Conservation (phyloP, 108 stramenopile genomes). For the Parietichytrium sp. region DNA sequence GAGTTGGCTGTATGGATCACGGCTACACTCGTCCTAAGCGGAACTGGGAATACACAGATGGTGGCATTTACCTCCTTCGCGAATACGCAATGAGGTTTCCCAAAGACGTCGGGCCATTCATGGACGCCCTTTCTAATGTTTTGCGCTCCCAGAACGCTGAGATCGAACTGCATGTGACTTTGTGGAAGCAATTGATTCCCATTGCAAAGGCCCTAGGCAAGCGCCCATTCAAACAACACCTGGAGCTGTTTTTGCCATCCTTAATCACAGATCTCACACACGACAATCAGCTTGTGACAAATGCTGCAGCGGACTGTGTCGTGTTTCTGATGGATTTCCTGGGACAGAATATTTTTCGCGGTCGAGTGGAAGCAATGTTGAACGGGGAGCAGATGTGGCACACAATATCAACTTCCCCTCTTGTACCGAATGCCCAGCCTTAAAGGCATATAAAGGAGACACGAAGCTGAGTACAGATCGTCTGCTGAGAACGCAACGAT, state of each 20-base stretch:
- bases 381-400: constrained; percentile 3
- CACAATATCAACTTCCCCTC: not conserved
- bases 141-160: not conserved
- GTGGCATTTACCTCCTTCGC: constrained; percentile 79
- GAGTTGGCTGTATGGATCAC: constrained; percentile 78
- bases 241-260: constrained; percentile 45
- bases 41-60: constrained; percentile 93
- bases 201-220: constrained; percentile 49
- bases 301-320: not conserved
- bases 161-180: constrained; percentile 46
- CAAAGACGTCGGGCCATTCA: constrained; percentile 39
- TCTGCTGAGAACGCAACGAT: too few relatives aligned
- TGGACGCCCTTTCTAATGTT: constrained; percentile 44
- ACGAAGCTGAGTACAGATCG: too few relatives aligned
- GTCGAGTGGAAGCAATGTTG: not conserved
- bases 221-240: constrained; percentile 50
- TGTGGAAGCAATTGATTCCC: constrained; percentile 50
- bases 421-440: too few relatives aligned
- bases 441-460: too few relatives aligned
- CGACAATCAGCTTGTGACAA: constrained; percentile 16
- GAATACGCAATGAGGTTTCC: constrained; percentile 47
- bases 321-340: not conserved
- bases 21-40: constrained; percentile 75
- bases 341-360: constrained; percentile 17
- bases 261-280: constrained; percentile 4